These are phyloP conservation scores for Boletus pseudo-olivaceus DNA, from an alignment of 768 basidiomycete species.

Conservation along the genomic window DNA sequence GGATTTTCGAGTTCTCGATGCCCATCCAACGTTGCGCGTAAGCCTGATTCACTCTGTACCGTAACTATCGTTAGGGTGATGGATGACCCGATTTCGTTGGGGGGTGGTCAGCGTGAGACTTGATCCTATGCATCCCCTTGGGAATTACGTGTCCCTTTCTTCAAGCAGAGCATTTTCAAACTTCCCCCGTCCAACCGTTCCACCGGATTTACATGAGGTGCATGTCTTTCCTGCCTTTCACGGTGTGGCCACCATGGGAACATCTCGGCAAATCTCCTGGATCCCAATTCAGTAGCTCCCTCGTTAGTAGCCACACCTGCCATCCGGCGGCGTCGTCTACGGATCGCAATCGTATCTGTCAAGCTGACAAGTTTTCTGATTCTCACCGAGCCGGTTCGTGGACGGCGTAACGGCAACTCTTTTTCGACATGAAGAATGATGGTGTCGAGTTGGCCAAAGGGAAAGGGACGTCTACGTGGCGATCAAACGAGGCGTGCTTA, in stretches of 20 bases:
- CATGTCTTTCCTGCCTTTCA: conserved; percentile 4
- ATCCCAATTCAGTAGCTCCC: not conserved
- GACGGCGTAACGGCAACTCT: conserved; percentile 13
- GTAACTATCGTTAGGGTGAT: conserved; percentile 5
- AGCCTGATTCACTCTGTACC: conserved; percentile 5
- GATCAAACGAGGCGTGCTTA: not conserved
- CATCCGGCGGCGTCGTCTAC: not conserved
- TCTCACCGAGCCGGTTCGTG: conserved; percentile 14
- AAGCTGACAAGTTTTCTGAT: conserved; percentile 10
- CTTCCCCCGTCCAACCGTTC: conserved; percentile 10
- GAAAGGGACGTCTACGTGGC: conserved; percentile 1
- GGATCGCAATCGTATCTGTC: not conserved
- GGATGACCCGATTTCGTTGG: conserved; percentile 3
- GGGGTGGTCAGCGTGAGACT: conserved; percentile 5
- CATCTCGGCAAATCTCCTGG: conserved; percentile 21
- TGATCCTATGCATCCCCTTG: no score
- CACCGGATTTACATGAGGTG: conserved; percentile 24
- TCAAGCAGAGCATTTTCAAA: conserved; percentile 2
- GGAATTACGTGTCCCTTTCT: conserved; percentile 12
- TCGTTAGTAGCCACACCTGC: not conserved
- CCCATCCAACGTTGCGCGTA: not conserved
- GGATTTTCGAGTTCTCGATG: conserved; percentile 2
- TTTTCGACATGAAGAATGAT: conserved; percentile 1
- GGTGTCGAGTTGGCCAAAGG: no score
- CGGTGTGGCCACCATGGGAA: conserved; percentile 25